A percentile compares a stretch with the other conserved stretches of the same genome.
phyloP scores from a whole-genome alignment of 169 alveolate genomes.

The Plasmodium inui region DNA sequence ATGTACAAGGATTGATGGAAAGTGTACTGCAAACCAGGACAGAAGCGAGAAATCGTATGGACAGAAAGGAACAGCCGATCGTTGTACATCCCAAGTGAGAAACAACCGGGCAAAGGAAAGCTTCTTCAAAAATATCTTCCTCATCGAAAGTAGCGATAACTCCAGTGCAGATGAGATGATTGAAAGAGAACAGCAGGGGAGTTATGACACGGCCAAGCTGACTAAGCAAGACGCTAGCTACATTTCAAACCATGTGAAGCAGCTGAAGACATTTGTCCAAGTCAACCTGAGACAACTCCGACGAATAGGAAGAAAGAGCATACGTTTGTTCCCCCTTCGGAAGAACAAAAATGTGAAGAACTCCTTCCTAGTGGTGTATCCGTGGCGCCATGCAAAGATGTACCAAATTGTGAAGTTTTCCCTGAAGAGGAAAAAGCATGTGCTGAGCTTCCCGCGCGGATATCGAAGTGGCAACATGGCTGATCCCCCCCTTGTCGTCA shows the following conservation, averaged over 20 bases:
- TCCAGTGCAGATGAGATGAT: background rate
- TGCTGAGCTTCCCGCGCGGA: background rate
- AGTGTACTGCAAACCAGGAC: background rate
- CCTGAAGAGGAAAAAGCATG: slow-evolving; percentile 32
- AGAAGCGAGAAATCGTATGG: background rate
- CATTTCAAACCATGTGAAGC: background rate
- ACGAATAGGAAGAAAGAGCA: slow-evolving; percentile 10
- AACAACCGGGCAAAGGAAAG: slow-evolving; percentile 4
- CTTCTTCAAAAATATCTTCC: slow-evolving; percentile 21
- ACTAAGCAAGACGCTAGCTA: background rate
- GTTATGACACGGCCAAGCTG: slow-evolving; percentile 1
- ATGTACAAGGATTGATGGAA: background rate
- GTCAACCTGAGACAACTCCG: background rate
- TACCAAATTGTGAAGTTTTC: slow-evolving; percentile 8
- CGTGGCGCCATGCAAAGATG: background rate
- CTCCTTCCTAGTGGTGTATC: slow-evolving; percentile 14
- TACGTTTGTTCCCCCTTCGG: slow-evolving; percentile 18
- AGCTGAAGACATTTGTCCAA: background rate
- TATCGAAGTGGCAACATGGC: background rate
- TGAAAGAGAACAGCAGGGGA: background rate
- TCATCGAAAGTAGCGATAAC: slow-evolving; percentile 7
- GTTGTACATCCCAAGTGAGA: background rate
- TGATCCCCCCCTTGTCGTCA: background rate
- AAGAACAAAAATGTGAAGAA: slow-evolving; percentile 39
- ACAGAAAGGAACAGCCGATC: background rate